A percentile compares a stretch with the other conserved stretches of the same genome.
Evolutionary conservation across 148 eudicot genomes (phyloP).

Genomic region (Rhododendron ferrugineum): DNA sequence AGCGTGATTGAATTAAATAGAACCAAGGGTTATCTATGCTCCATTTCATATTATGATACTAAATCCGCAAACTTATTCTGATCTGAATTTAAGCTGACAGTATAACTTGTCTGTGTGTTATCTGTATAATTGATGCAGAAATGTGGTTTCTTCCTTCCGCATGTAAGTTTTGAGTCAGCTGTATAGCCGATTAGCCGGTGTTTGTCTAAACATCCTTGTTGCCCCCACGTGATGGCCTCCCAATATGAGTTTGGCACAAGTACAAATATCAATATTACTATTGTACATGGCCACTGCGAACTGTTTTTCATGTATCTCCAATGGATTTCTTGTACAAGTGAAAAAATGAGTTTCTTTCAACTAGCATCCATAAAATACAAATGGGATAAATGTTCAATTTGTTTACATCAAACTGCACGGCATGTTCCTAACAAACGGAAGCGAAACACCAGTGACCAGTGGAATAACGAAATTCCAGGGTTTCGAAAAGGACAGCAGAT

Average conservation of each 20-base stretch:
- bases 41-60: neutral
- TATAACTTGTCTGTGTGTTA: neutral
- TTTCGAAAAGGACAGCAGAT: neutral
- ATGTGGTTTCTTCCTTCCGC: neutral
- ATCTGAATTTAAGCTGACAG: neutral
- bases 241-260: neutral
- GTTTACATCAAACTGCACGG: neutral
- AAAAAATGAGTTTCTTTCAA: slow-evolving; percentile 3
- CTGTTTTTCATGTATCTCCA: neutral
- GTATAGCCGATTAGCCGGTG: neutral
- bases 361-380: neutral
- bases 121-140: neutral
- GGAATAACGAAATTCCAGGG: neutral
- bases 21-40: neutral
- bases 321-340: neutral
- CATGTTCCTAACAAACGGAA: neutral
- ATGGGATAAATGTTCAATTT: neutral
- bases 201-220: neutral
- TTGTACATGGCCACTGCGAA: neutral
- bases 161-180: neutral
- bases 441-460: neutral
- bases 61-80: neutral
- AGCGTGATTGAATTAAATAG: neutral
- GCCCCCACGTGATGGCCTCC: neutral
- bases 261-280: neutral